Conservation (phyloP, 768 basidiomycete species). For the Amanita subjunquillea region DNA sequence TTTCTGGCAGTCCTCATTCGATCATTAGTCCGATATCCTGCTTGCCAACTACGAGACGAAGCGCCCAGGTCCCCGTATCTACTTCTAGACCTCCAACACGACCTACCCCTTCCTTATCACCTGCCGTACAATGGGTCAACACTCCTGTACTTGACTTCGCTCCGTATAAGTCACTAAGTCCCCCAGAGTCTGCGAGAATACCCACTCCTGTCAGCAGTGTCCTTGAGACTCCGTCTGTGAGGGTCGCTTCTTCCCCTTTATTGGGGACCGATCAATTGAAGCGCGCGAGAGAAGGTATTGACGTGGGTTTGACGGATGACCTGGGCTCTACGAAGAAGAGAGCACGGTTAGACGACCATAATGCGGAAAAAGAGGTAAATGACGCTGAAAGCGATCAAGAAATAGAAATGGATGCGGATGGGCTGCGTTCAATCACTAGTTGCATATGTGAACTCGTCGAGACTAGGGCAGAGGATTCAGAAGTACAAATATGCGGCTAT, state of each 20-base stretch:
- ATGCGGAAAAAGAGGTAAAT: slow-evolving; percentile 8
- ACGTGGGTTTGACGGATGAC: not conserved
- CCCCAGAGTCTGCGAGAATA: slow-evolving; percentile 2
- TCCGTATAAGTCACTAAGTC: not conserved
- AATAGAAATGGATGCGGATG: slow-evolving; percentile 30
- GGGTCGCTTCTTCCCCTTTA: slow-evolving; percentile 4
- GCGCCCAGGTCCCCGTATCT: not conserved
- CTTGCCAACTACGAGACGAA: not conserved
- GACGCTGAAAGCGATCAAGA: slow-evolving; percentile 23
- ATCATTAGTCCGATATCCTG: too few species aligned
- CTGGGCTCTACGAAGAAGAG: not conserved
- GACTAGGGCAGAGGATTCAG: slow-evolving; percentile 18
- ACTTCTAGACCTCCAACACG: not conserved
- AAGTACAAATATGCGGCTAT: slow-evolving; percentile 34
- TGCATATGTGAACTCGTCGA: slow-evolving; percentile 35
- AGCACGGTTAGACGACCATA: slow-evolving; percentile 1
- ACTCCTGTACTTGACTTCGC: not conserved
- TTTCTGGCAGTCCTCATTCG: not conserved
- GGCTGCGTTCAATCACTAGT: slow-evolving; percentile 26
- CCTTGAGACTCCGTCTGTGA: not conserved
- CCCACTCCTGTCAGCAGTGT: slow-evolving; percentile 6
- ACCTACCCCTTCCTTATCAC: not conserved
- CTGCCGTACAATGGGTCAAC: not conserved
- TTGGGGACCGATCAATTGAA: slow-evolving; percentile 7
- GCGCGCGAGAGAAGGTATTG: not conserved